phyloP scores from a whole-genome alignment of 2,329 filamentous ascomycete species.

The Alternaria ethzedia region DNA sequence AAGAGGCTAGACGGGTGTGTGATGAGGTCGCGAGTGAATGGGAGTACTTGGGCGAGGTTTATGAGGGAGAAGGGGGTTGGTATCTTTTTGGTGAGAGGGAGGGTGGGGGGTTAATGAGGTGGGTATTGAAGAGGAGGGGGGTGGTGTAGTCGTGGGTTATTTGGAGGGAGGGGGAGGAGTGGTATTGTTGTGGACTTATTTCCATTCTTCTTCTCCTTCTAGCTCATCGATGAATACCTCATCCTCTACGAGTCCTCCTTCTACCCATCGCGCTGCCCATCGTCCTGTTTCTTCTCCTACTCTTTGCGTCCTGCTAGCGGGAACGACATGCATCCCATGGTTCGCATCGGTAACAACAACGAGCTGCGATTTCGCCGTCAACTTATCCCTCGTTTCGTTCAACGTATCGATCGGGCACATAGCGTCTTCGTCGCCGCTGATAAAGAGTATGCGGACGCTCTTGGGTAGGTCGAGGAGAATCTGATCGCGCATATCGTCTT shows the following conservation, averaged over 20 bases:
- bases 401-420: slow-evolving; percentile 33
- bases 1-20: neutral
- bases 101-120: neutral
- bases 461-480: slow-evolving; percentile 46
- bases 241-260: slow-evolving; percentile 4
- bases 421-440: slow-evolving; percentile 42
- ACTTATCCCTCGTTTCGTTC: slow-evolving; percentile 39
- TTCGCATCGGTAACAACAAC: slow-evolving; percentile 47
- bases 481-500: slow-evolving; percentile 45
- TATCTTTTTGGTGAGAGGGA: neutral
- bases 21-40: neutral
- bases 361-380: slow-evolving; percentile 48
- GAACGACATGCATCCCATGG: slow-evolving; percentile 50
- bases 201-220: neutral
- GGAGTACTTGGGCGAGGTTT: neutral
- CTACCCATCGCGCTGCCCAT: slow-evolving; percentile 46
- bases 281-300: slow-evolving; percentile 43
- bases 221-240: slow-evolving; percentile 9
- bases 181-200: no score
- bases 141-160: neutral
- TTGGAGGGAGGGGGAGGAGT: neutral
- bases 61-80: neutral
- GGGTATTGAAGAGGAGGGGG: neutral
- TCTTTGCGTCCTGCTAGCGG: slow-evolving; percentile 29
- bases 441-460: slow-evolving; percentile 47